Evolutionary conservation across 1,284 basidiomycete species (phyloP), one percentile per base, ranked within the genome.

Genomic region (Volvariella surrecta): DNA sequence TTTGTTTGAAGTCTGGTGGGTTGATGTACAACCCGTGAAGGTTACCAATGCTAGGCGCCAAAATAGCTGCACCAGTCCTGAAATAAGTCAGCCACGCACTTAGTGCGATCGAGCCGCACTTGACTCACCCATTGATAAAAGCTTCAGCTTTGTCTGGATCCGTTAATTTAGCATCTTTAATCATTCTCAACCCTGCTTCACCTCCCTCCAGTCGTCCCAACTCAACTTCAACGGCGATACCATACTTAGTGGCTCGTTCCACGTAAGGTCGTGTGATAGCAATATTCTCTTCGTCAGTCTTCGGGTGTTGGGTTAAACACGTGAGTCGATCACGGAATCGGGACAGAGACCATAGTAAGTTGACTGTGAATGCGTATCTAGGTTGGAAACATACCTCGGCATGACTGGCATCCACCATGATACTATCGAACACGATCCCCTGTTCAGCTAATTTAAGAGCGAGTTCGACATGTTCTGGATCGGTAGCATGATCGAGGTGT

Each of bases 271-370:
- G 60, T 2, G 70, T 67, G 30, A 73, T 58, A 2, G 57, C 56
- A 39, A 72, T 71, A 49, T 73, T 73, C 51, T 73, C 70, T 51
- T 73, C 68, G 47, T 73, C 70, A 0, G 66, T 70, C 69, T 73
- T 34, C 18, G 4, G 15, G 16, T 32, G 15, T 7, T 7, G 13
- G 15, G 15, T 8, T 41, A 16, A 35, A 28, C 28, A 9, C 39
- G 31, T 13, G 21, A 22, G 6, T 15, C 38, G 10, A 3, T 41
- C n/a, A 6, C 10, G n/a, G 20, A 39, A 15, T 9, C 37, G 21
- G 11, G 19, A 40, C 20, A 10, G 2, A n/a, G n/a, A n/a, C n/a
- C n/a, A n/a, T n/a, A n/a, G n/a, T n/a, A n/a, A n/a, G n/a, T n/a
- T n/a, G n/a, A n/a, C n/a, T n/a, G n/a, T n/a, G n/a, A n/a, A n/a